A percentile compares a stretch with the other conserved stretches of the same genome.
Evolutionary conservation across 2,329 filamentous ascomycete genomes (phyloP).

Genomic region (Pseudogymnoascus destructans): DNA sequence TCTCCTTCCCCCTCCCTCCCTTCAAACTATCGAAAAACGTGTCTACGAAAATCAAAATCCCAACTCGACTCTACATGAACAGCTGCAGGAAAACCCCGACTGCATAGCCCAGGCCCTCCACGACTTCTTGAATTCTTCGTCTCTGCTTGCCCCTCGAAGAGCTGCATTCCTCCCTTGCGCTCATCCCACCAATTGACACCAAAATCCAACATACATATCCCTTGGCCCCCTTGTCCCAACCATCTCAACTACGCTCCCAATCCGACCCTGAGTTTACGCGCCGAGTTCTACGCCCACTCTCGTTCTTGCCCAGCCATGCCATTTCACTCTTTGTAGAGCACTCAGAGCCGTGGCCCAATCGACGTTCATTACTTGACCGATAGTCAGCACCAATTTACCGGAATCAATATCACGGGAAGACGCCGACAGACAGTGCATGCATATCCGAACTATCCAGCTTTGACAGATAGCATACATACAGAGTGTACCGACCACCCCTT

Average conservation of each 20-base stretch:
- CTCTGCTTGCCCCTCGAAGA: background rate
- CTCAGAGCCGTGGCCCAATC: conserved; percentile 3
- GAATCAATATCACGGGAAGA: conserved; percentile 7
- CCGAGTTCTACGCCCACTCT: background rate
- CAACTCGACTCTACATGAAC: conserved; percentile 6
- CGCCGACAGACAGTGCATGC: background rate
- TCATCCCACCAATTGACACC: conserved; percentile 4
- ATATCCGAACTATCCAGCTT: background rate
- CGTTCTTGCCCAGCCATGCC: conserved; percentile 7
- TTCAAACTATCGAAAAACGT: background rate
- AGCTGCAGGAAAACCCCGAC: background rate
- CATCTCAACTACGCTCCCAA: background rate
- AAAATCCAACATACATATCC: conserved; percentile 7
- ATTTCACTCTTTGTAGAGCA: conserved; percentile 3
- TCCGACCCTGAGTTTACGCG: conserved; percentile 7
- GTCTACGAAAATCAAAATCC: background rate
- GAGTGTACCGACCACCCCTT: background rate
- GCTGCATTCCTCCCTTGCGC: background rate
- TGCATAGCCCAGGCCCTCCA: background rate
- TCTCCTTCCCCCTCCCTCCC: background rate
- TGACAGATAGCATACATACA: conserved; percentile 4
- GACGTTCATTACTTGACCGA: conserved; percentile 5
- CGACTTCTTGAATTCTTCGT: background rate
- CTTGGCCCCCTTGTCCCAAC: background rate
- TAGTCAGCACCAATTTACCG: background rate